A percentile compares a stretch with the other conserved stretches of the same genome.
phyloP scores from a whole-genome alignment of 2,329 filamentous ascomycete genomes.

The Blastomyces gilchristii region DNA sequence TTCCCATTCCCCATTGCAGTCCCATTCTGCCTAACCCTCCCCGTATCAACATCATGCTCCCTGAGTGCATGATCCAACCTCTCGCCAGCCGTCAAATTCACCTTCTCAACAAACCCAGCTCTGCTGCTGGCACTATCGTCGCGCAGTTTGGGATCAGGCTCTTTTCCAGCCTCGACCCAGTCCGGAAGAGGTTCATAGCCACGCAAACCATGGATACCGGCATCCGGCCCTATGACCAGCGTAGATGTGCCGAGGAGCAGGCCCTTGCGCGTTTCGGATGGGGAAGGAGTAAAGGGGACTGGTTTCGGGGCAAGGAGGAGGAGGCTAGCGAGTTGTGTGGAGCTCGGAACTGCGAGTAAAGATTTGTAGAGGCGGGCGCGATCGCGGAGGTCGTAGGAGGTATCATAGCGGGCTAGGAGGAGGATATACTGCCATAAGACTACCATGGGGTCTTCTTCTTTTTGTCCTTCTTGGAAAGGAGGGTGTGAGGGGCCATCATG shows the following conservation, averaged over 20 bases:
- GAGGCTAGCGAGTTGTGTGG: conserved; percentile 74
- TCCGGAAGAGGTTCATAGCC: conserved; percentile 73
- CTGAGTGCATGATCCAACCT: conserved; percentile 35
- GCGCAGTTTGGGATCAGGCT: conserved; percentile 66
- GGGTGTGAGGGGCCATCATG: conserved; percentile 15
- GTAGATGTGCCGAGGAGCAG: conserved; percentile 76
- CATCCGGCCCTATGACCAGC: conserved; percentile 68
- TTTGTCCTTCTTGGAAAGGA: conserved; percentile 18
- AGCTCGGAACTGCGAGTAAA: conserved; percentile 63
- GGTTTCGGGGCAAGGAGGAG: conserved; percentile 91
- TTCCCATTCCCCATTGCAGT: conserved; percentile 38
- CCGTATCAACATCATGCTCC: conserved; percentile 29
- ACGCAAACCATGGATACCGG: conserved; percentile 59
- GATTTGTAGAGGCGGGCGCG: conserved; percentile 80
- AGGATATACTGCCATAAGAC: conserved; percentile 77
- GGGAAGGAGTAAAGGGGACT: conserved; percentile 79
- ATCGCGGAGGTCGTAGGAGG: conserved; percentile 88
- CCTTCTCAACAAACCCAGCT: conserved; percentile 30
- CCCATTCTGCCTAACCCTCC: conserved; percentile 17
- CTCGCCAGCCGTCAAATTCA: conserved; percentile 41
- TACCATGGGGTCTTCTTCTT: conserved; percentile 53
- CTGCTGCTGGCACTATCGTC: conserved; percentile 43
- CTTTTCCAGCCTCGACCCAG: conserved; percentile 71
- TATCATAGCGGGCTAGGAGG: conserved; percentile 80
- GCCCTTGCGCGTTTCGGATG: conserved; percentile 69